Base-by-base conservation (phyloP, 495 filamentous ascomycete species). In the Viridothelium virens region DNA sequence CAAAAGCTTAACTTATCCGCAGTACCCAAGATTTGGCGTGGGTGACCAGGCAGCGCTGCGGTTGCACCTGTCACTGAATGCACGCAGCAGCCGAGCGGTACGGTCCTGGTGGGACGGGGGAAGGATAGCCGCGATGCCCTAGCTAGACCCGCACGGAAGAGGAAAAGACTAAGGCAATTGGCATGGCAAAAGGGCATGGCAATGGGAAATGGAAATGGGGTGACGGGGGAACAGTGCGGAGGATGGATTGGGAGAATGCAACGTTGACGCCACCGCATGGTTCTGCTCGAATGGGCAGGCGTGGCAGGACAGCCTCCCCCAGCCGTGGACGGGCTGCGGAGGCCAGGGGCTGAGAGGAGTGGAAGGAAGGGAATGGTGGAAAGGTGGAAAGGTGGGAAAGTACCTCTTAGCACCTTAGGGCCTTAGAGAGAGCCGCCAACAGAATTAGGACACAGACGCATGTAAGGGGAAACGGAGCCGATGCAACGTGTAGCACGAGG, bases 401-500 rank as follows among this genome's bases (percentile, higher is more conserved):
- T n/a, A n/a, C n/a, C n/a, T n/a, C n/a, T n/a, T n/a, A 25, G 25
- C 1, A 25, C 25, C 25, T 25, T 25, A 25, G 25, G 25, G 25
- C 25, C 25, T 25, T 53, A 16, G n/a, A 2, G 48, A 53, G 48
- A 53, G 48, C 48, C 48, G 48, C 48, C 48, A 53, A 2, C 48
- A 53, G n/a, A 18, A 53, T 11, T 18, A 53, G 48, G 48, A 53
- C n/a, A 4, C 53, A 33, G 53, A 59, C 53, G 53, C 53, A 59
- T 59, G 53, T 59, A 59, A 59, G 53, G 53, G 53, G 53, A 59
- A 59, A 59, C 25, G 25, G 53, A 59, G 31, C 53, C 53, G 53
- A 59, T 59, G 53, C 53, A 59, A 59, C 53, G 53, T 59, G 53
- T 59, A 53, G 53, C 53, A 59, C 53, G 53, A 59, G 53, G 53